phyloP scores from a whole-genome alignment of 2,329 filamentous ascomycete species.

The Aspergillus clavatus region DNA sequence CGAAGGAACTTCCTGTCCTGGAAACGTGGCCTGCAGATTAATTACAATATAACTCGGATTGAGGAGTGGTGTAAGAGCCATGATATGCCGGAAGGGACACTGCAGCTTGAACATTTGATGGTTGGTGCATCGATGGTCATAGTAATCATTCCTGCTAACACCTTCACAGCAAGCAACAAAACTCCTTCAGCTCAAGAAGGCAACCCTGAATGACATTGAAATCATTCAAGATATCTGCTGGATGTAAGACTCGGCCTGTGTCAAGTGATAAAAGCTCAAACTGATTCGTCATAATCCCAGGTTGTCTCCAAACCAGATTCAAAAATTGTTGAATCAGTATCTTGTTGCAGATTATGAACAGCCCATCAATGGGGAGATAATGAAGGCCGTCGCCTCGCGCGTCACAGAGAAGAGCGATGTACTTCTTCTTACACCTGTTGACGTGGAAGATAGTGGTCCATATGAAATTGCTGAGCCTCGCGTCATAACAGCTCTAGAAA shows the following conservation, averaged over 20 bases:
- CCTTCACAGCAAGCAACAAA: conserved; percentile 81
- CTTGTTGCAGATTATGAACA: conserved; percentile 98
- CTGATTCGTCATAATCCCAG: conserved; percentile 41
- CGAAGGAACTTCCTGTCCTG: conserved; percentile 96
- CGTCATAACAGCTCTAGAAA: conserved; percentile 92
- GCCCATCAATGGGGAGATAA: conserved; percentile 98
- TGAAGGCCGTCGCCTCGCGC: conserved; percentile 96
- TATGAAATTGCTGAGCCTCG: conserved; percentile 98
- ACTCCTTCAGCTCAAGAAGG: conserved; percentile 96
- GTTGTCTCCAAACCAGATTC: conserved; percentile 97
- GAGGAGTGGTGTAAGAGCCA: conserved; percentile 99
- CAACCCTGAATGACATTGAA: conserved; percentile 96
- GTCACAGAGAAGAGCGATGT: conserved; percentile 99
- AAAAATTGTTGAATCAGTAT: conserved; percentile 98
- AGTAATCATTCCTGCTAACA: conserved; percentile 9
- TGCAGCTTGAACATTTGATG: conserved; percentile 98
- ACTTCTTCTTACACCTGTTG: conserved; percentile 83
- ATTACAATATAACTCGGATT: conserved; percentile 99
- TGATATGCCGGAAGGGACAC: conserved; percentile 96
- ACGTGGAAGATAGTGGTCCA: conserved; percentile 98
- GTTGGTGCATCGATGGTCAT: conserved; percentile 41
- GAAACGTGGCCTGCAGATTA: conserved; percentile 99
- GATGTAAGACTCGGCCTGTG: conserved; percentile 68
- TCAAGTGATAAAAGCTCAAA: background rate
- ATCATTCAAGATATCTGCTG: conserved; percentile 99